Percentiles rank a stretch among this genome's conserved stretches.
Evolutionary conservation across 2,329 filamentous ascomycete species (phyloP).

Genomic region (Xylaria sp.): DNA sequence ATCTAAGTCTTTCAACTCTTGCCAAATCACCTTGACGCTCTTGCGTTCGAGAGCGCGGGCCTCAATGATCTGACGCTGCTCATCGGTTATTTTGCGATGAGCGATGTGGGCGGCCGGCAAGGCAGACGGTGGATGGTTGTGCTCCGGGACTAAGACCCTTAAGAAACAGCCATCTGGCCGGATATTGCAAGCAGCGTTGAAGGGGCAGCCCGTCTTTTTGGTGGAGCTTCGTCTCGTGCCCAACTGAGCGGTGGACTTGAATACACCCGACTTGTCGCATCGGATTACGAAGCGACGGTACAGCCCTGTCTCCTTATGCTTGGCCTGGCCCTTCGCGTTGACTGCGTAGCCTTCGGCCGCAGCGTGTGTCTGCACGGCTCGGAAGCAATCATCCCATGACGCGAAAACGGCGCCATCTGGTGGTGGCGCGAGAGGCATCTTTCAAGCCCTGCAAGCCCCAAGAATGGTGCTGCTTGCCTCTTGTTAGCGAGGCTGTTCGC

Average conservation of each 20-base stretch:
- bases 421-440: slow-evolving; percentile 36
- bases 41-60: slow-evolving; percentile 34
- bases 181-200: slow-evolving; percentile 34
- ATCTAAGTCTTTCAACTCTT: slow-evolving; percentile 32
- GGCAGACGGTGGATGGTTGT: slow-evolving; percentile 37
- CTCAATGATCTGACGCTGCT: slow-evolving; percentile 36
- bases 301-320: slow-evolving; percentile 35
- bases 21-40: slow-evolving; percentile 32
- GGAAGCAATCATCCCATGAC: slow-evolving; percentile 35
- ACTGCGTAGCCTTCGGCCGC: slow-evolving; percentile 37
- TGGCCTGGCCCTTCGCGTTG: slow-evolving; percentile 35
- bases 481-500: neutral
- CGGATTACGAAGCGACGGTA: slow-evolving; percentile 37
- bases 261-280: slow-evolving; percentile 37
- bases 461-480: neutral
- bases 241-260: slow-evolving; percentile 35
- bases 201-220: slow-evolving; percentile 40
- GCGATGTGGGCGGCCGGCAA: slow-evolving; percentile 34
- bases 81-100: slow-evolving; percentile 37
- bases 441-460: neutral
- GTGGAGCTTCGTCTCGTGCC: slow-evolving; percentile 32
- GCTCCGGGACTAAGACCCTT: slow-evolving; percentile 32
- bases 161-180: slow-evolving; percentile 36
- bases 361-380: slow-evolving; percentile 34
- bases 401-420: slow-evolving; percentile 34